Conservation (phyloP, 495 filamentous ascomycete species). For the Arthonia radiata region DNA sequence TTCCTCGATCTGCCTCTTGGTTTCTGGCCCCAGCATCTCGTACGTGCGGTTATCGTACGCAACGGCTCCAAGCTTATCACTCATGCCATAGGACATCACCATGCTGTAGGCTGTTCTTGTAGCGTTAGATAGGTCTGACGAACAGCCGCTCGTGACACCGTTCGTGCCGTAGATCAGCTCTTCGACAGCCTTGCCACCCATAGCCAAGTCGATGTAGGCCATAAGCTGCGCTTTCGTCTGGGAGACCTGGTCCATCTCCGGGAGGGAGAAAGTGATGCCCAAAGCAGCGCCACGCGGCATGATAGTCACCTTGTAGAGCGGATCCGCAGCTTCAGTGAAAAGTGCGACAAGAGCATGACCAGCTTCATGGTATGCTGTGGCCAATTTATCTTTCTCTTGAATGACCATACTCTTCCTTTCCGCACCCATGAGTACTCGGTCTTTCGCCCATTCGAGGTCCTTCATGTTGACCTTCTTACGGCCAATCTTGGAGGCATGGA, state of each 20-base stretch:
- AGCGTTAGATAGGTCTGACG: conserved; percentile 46
- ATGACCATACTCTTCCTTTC: conserved; percentile 75
- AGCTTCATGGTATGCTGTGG: conserved; percentile 94
- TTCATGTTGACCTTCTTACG: conserved; percentile 40
- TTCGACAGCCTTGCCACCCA: conserved; percentile 88
- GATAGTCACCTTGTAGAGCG: conserved; percentile 89
- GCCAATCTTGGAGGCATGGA: conserved; percentile 67
- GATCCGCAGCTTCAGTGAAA: conserved; percentile 43
- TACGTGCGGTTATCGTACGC: conserved; percentile 52
- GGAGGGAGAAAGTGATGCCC: conserved; percentile 62
- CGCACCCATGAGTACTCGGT: conserved; percentile 94
- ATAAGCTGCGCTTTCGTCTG: conserved; percentile 45
- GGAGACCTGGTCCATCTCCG: conserved; percentile 75
- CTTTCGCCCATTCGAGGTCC: conserved; percentile 93
- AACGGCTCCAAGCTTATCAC: conserved; percentile 65
- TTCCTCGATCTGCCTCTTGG: conserved; percentile 55
- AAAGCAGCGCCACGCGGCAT: conserved; percentile 70
- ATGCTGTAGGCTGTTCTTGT: conserved; percentile 60
- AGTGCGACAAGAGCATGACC: conserved; percentile 80
- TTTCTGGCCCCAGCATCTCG: conserved; percentile 56
- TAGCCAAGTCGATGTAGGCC: conserved; percentile 51
- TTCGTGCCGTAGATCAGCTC: conserved; percentile 76
- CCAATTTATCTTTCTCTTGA: conserved; percentile 56
- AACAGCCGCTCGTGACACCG: conserved; percentile 52
- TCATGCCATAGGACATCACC: conserved; percentile 75